Percentiles rank a stretch among this genome's conserved stretches.
These are phyloP conservation scores for Sporisorium scitamineum DNA, from an alignment of 1,284 basidiomycete species.

Conservation along the genomic window DNA sequence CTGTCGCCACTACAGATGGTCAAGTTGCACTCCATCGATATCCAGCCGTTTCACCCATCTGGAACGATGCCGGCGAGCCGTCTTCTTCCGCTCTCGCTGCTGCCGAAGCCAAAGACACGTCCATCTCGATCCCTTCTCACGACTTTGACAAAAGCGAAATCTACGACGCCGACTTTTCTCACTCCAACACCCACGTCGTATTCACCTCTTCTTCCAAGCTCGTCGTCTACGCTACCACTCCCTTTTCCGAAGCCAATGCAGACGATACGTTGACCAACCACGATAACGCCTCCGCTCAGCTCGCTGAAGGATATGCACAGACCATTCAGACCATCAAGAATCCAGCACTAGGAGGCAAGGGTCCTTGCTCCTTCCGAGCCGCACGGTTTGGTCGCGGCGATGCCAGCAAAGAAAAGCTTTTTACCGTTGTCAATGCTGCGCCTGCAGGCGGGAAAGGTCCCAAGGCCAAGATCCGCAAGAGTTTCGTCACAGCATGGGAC, in stretches of 20 bases:
- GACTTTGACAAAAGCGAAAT: slow-evolving; percentile 60
- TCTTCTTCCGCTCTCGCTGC: slow-evolving; percentile 30
- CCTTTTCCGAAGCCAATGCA: slow-evolving; percentile 25
- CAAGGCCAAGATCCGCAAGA: slow-evolving; percentile 62
- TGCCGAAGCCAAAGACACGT: slow-evolving; percentile 44
- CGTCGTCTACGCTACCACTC: slow-evolving; percentile 56
- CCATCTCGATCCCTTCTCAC: slow-evolving; percentile 42
- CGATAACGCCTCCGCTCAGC: background rate
- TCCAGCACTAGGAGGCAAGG: slow-evolving; percentile 59
- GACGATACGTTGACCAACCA: slow-evolving; percentile 18
- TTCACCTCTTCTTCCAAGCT: slow-evolving; percentile 56
- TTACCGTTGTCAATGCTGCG: slow-evolving; percentile 62
- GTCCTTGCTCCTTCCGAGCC: slow-evolving; percentile 59
- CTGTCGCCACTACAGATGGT: slow-evolving; percentile 60
- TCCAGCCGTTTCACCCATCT: slow-evolving; percentile 55
- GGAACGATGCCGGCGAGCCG: slow-evolving; percentile 37
- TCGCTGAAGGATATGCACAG: slow-evolving; percentile 41
- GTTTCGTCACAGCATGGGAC: slow-evolving; percentile 65
- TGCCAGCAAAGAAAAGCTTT: slow-evolving; percentile 51
- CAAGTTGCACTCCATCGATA: slow-evolving; percentile 59
- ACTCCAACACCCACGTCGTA: slow-evolving; percentile 61
- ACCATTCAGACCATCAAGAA: slow-evolving; percentile 64
- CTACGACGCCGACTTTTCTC: slow-evolving; percentile 65
- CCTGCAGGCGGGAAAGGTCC: slow-evolving; percentile 38
- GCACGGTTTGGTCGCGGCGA: slow-evolving; percentile 53